phyloP scores from a whole-genome alignment of 805 yeast genomes.

The Saccharomycopsis guyanensis region DNA sequence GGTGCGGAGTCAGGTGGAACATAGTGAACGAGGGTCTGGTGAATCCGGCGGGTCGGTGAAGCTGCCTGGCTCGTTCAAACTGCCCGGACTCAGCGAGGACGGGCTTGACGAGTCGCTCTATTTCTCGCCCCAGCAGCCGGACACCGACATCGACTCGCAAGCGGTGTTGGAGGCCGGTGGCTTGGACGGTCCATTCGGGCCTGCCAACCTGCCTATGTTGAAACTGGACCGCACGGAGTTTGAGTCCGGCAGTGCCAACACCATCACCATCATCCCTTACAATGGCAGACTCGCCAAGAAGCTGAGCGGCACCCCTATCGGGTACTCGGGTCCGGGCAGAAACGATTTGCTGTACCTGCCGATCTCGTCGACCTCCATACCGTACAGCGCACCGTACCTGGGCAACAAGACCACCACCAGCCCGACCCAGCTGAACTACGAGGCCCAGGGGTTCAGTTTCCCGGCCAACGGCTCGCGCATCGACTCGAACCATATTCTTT shows the following conservation, averaged over 20 bases:
- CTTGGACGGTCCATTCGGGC: background rate
- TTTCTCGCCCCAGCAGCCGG: background rate
- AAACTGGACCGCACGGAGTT: background rate
- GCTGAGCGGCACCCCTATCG: background rate
- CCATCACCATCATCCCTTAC: slow-evolving; percentile 19
- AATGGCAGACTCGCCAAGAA: slow-evolving; percentile 16
- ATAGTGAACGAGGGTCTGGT: background rate
- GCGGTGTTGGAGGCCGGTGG: background rate
- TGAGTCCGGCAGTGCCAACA: slow-evolving; percentile 4
- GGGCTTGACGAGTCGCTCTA: background rate
- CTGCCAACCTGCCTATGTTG: no score
- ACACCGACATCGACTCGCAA: background rate
- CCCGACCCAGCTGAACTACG: slow-evolving; percentile 12
- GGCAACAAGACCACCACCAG: slow-evolving; percentile 12
- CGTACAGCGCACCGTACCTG: slow-evolving; percentile 20
- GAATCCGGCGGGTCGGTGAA: background rate
- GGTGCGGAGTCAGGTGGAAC: background rate
- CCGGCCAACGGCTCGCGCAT: slow-evolving; percentile 21
- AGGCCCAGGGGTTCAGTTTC: slow-evolving; percentile 18
- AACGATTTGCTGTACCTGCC: slow-evolving; percentile 11
- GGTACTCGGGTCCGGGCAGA: background rate
- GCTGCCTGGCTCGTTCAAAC: background rate
- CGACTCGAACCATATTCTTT: slow-evolving; percentile 18
- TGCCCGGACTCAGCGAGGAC: background rate
- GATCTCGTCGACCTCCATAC: slow-evolving; percentile 14